Percentiles rank a stretch among this genome's conserved stretches.
Conservation (phyloP, 768 basidiomycete genomes). For the Dacryopinax primogenitus region DNA sequence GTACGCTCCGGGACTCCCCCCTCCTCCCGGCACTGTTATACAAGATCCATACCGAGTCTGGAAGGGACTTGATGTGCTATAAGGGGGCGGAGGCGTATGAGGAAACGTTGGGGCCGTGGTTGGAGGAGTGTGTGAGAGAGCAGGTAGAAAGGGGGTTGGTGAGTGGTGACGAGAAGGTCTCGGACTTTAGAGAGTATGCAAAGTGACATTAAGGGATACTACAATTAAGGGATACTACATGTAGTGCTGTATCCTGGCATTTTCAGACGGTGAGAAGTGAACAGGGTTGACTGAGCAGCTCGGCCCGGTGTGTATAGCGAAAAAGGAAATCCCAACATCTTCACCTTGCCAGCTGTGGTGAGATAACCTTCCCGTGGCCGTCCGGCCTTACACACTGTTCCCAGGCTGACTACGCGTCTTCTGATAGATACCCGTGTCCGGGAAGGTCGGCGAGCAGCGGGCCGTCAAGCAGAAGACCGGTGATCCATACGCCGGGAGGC, state of each 20-base stretch:
- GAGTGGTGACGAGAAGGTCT: neutral
- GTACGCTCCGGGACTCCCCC: slow-evolving; percentile 26
- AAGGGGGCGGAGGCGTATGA: slow-evolving; percentile 23
- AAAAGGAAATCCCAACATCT: too few relatives aligned
- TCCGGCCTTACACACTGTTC: too few relatives aligned
- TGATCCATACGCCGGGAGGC: too few relatives aligned
- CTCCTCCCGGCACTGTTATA: slow-evolving; percentile 26
- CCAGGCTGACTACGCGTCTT: too few relatives aligned
- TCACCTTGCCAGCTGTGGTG: too few relatives aligned
- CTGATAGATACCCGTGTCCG: too few relatives aligned
- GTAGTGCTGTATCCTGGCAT: neutral
- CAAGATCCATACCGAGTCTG: slow-evolving; percentile 25
- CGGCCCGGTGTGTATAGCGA: too few relatives aligned
- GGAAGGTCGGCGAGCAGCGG: too few relatives aligned
- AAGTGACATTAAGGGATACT: neutral
- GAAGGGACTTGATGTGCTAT: slow-evolving; percentile 24
- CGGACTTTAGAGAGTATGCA: neutral
- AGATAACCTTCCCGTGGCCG: too few relatives aligned
- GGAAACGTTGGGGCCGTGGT: slow-evolving; percentile 25
- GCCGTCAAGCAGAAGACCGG: too few relatives aligned
- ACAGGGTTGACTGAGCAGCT: too few relatives aligned
- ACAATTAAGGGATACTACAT: neutral
- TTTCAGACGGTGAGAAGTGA: neutral
- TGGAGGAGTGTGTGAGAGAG: slow-evolving; percentile 23
- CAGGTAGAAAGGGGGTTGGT: slow-evolving; percentile 28